These are phyloP conservation scores for Cyanidiococcus yangmingshanensis DNA, from an alignment of 23 red algal species.

Conservation along the genomic window DNA sequence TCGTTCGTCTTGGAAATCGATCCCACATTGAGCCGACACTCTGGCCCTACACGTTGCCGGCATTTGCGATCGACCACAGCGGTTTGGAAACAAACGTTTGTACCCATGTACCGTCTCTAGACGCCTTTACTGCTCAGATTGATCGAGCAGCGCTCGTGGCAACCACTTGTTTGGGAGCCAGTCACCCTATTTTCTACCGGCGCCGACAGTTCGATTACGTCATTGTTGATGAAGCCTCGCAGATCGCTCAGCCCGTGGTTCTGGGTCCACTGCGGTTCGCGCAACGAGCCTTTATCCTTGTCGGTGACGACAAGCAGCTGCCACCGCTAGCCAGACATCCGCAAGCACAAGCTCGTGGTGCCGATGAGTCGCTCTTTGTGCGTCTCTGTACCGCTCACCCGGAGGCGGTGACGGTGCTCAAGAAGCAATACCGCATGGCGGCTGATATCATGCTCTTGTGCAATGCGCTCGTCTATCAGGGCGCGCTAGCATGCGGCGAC, in stretches of 20 bases:
- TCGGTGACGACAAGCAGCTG: conserved; percentile 84
- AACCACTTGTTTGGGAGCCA: conserved; percentile 67
- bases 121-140: background rate
- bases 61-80: conserved; percentile 2
- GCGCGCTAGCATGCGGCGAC: conserved; percentile 50
- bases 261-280: conserved; percentile 57
- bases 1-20: conserved; percentile 33
- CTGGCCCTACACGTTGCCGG: conserved; percentile 27
- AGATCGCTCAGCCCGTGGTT: conserved; percentile 73
- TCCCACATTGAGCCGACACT: conserved; percentile 23
- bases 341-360: background rate
- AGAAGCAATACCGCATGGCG: conserved; percentile 84
- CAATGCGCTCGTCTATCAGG: conserved; percentile 66
- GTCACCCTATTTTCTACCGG: conserved; percentile 42
- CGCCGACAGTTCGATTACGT: conserved; percentile 69
- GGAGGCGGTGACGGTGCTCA: conserved; percentile 36
- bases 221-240: conserved; percentile 81
- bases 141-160: conserved; percentile 43
- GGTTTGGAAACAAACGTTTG: background rate
- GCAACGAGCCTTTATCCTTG: conserved; percentile 51
- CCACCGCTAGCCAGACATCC: conserved; percentile 44
- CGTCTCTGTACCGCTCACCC: conserved; percentile 56
- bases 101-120: background rate
- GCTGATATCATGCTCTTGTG: conserved; percentile 65
- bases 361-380: conserved; percentile 52